These are phyloP conservation scores for Stephania japonica DNA, from an alignment of 164 flowering plant species.

Conservation along the genomic window DNA sequence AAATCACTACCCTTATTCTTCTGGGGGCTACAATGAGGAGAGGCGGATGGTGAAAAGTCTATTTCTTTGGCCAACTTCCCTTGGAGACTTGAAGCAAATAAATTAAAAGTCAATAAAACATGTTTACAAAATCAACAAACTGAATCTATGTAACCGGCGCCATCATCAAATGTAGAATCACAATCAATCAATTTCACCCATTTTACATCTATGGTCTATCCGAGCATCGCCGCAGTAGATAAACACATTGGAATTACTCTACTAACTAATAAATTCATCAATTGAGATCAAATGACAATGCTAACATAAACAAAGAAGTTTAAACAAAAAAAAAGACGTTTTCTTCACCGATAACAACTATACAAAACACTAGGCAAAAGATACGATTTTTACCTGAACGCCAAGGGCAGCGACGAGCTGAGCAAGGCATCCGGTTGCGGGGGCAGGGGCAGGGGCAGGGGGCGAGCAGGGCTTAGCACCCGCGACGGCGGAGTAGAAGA, in stretches of 20 bases:
- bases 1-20: constrained; percentile 26
- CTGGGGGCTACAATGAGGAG: constrained; percentile 22
- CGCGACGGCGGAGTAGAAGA: constrained; percentile 44
- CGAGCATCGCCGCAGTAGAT: no score
- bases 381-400: constrained; percentile 43
- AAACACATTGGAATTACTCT: no score
- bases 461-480: constrained; percentile 44
- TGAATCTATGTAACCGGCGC: background rate
- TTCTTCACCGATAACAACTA: no score
- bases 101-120: constrained; percentile 6
- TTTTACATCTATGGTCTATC: no score
- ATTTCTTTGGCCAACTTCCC: constrained; percentile 36
- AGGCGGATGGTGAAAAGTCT: constrained; percentile 33
- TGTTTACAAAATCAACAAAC: background rate
- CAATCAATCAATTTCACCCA: no score
- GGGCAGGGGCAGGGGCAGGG: constrained; percentile 9
- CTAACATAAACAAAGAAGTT: no score
- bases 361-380: no score
- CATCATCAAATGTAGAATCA: no score
- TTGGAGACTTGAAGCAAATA: constrained; percentile 48
- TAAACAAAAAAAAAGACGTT: no score
- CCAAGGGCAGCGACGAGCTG: constrained; percentile 32
- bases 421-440: constrained; percentile 35
- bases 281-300: no score
- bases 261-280: no score